Conservation (phyloP, 192 early-diverging fungal species). For the Coemansia asiatica region DNA sequence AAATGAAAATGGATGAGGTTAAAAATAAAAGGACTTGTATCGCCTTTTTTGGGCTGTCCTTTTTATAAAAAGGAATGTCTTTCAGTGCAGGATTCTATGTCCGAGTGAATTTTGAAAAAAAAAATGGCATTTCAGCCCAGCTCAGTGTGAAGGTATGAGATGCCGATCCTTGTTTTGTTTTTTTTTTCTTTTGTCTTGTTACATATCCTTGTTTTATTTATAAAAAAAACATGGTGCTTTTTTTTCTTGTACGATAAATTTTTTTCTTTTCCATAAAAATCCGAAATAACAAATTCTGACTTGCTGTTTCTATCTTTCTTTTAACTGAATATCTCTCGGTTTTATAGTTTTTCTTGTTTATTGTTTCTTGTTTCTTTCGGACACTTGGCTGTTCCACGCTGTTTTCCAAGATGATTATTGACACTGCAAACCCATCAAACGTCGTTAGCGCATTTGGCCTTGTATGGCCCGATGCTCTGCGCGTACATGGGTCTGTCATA, state of each 20-base stretch:
- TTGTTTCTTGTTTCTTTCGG: conserved; percentile 3
- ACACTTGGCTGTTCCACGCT: neutral
- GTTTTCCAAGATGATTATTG: conserved; percentile 41
- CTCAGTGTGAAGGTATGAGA: neutral
- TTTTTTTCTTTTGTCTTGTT: neutral
- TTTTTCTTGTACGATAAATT: neutral
- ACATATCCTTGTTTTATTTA: neutral
- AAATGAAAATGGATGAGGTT: too few relatives aligned
- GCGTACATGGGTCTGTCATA: conserved; percentile 54
- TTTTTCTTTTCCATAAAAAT: neutral
- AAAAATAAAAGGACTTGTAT: conserved; percentile 3
- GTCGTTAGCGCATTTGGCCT: conserved; percentile 33
- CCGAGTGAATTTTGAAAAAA: neutral
- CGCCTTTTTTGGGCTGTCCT: neutral
- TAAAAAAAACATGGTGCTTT: neutral
- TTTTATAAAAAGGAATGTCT: neutral
- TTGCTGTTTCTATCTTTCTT: conserved; percentile 2
- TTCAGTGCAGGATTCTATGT: too few relatives aligned
- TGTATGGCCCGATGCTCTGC: conserved; percentile 44
- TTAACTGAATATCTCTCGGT: too few relatives aligned
- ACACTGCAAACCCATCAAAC: conserved; percentile 29
- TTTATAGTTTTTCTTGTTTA: too few relatives aligned
- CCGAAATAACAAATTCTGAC: neutral
- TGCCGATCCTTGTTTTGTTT: neutral
- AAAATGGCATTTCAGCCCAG: neutral